Conservation (phyloP, 805 yeast species). For the Scheffersomyces ergatensis region DNA sequence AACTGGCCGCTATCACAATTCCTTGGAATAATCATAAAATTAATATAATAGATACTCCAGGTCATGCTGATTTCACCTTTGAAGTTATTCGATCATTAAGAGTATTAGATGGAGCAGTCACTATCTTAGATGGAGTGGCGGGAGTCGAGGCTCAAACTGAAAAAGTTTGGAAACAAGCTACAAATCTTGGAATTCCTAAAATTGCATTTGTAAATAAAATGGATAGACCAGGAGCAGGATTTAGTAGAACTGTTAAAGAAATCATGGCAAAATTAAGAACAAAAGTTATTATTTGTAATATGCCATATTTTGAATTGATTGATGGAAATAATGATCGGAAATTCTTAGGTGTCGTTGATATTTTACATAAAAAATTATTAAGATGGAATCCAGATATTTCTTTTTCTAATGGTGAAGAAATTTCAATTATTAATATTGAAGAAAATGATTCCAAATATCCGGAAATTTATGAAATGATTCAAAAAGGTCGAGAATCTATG, state of each 20-base stretch:
- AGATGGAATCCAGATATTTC: conserved; percentile 40
- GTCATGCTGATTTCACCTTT: conserved; percentile 96
- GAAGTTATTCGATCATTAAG: conserved; percentile 88
- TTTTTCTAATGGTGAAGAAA: conserved; percentile 49
- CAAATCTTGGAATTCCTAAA: conserved; percentile 63
- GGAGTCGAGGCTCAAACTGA: conserved; percentile 99
- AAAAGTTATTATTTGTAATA: conserved; percentile 67
- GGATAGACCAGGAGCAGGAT: conserved; percentile 97
- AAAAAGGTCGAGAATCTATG: conserved; percentile 64
- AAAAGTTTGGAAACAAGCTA: conserved; percentile 92
- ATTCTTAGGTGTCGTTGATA: conserved; percentile 76
- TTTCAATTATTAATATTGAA: conserved; percentile 45
- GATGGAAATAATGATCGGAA: conserved; percentile 21
- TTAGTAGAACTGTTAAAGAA: conserved; percentile 83
- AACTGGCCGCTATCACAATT: conserved; percentile 90
- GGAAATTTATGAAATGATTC: conserved; percentile 46
- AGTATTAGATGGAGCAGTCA: conserved; percentile 92
- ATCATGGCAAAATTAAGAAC: conserved; percentile 74
- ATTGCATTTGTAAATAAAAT: conserved; percentile 86
- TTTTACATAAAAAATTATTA: conserved; percentile 59
- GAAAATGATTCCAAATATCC: conserved; percentile 20
- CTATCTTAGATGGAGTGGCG: conserved; percentile 91
- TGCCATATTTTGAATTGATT: conserved; percentile 66
- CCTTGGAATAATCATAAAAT: conserved; percentile 78
- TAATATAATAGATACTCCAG: conserved; percentile 94